Conservation (phyloP, 169 alveolate genomes). For the Amoebophrya sp. region DNA sequence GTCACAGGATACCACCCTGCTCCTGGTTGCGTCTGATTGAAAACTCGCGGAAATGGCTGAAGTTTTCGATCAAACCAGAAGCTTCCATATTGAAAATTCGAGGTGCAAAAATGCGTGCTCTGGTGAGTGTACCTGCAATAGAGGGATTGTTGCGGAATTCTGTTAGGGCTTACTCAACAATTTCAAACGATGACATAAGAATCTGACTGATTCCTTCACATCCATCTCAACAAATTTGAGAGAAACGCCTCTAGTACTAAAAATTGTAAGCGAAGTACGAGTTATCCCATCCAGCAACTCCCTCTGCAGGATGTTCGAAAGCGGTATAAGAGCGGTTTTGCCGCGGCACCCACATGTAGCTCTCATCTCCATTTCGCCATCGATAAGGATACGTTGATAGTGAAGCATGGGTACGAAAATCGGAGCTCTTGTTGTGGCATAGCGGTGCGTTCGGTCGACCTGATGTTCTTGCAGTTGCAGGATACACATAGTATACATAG, state of each 20-base stretch:
- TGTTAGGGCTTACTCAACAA: too few species aligned
- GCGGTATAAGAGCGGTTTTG: background rate
- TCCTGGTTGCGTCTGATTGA: background rate
- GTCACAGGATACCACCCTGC: background rate
- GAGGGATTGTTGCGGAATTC: too few species aligned
- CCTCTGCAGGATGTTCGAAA: background rate
- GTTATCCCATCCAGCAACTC: background rate
- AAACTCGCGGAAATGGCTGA: background rate
- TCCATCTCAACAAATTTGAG: too few species aligned
- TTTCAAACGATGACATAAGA: too few species aligned
- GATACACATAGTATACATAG: background rate
- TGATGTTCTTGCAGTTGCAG: background rate
- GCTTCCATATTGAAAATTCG: background rate
- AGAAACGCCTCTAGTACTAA: too few species aligned
- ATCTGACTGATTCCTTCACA: too few species aligned
- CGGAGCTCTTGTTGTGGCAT: background rate
- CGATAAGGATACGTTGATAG: background rate
- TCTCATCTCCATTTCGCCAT: background rate
- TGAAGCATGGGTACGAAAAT: background rate
- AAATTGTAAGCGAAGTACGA: too few species aligned
- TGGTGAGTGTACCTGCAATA: background rate
- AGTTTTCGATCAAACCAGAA: background rate
- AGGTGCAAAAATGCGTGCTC: background rate
- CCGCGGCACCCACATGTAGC: background rate
- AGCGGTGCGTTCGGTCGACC: background rate